Percentiles rank a stretch among this genome's conserved stretches.
phyloP scores from a whole-genome alignment of 345 rosid species.

The Citrus cavaleriei region DNA sequence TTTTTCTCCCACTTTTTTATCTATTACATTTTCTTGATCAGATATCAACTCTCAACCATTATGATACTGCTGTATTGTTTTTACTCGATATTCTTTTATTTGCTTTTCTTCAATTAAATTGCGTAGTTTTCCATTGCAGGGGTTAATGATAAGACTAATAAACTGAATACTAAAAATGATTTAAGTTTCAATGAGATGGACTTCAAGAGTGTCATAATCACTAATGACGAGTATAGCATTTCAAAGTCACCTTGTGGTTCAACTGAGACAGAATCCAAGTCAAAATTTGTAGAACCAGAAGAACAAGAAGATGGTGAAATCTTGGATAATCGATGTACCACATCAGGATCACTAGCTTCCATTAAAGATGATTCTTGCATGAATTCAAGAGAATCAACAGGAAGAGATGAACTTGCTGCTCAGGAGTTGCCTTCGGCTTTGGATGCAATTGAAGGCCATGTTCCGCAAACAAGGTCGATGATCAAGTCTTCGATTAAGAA shows the following conservation, averaged over 20 bases:
- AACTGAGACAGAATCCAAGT: conserved; percentile 19
- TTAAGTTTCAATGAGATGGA: conserved; percentile 43
- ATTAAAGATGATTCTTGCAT: conserved; percentile 17
- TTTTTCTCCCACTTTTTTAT: background rate
- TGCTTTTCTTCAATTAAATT: background rate
- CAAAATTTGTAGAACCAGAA: conserved; percentile 22
- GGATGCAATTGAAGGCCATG: conserved; percentile 82
- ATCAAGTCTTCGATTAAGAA: background rate
- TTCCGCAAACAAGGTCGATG: conserved; percentile 32
- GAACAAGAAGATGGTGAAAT: conserved; percentile 21
- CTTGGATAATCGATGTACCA: conserved; percentile 10
- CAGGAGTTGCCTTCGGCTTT: conserved; percentile 20
- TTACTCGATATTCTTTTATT: background rate
- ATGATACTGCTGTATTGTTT: background rate
- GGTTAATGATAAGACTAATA: conserved; percentile 24
- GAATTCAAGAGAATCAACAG: background rate
- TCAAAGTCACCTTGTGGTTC: conserved; percentile 46
- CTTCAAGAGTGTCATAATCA: conserved; percentile 56
- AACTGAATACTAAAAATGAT: conserved; percentile 28
- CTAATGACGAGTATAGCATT: conserved; percentile 51
- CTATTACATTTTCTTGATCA: background rate
- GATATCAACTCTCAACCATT: background rate
- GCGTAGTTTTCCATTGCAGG: conserved; percentile 37
- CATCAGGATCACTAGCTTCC: conserved; percentile 23
- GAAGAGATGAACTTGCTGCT: background rate